phyloP scores from a whole-genome alignment of 257 asterid genomes.

The Solanum sparsipilum region DNA sequence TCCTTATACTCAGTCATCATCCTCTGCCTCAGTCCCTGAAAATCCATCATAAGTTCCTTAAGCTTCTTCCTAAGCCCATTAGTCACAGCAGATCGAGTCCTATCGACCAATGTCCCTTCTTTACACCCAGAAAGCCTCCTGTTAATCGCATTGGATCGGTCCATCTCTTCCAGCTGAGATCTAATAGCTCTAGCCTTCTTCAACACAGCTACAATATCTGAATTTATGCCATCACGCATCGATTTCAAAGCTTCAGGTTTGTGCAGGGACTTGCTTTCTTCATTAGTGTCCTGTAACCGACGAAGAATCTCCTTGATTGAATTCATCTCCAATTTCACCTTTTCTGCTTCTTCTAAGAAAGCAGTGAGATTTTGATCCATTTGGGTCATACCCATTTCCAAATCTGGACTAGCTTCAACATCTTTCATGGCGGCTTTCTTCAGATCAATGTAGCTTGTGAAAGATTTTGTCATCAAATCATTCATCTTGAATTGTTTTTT shows the following conservation, averaged over 20 bases:
- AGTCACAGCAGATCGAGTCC: slow-evolving; percentile 69
- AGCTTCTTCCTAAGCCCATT: slow-evolving; percentile 90
- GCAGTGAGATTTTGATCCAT: slow-evolving; percentile 52
- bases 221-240: slow-evolving; percentile 36
- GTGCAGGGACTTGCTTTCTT: slow-evolving; percentile 56
- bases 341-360: slow-evolving; percentile 76
- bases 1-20: slow-evolving; percentile 90
- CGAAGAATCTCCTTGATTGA: slow-evolving; percentile 47
- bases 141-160: slow-evolving; percentile 51
- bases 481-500: slow-evolving; percentile 38
- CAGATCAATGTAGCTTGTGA: slow-evolving; percentile 85
- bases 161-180: slow-evolving; percentile 72
- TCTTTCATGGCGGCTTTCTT: slow-evolving; percentile 86
- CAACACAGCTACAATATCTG: slow-evolving; percentile 43
- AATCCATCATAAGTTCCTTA: slow-evolving; percentile 93
- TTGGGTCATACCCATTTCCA: slow-evolving; percentile 54
- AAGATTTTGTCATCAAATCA: slow-evolving; percentile 86
- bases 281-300: slow-evolving; percentile 46
- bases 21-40: slow-evolving; percentile 77
- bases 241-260: slow-evolving; percentile 69
- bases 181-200: slow-evolving; percentile 56
- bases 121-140: slow-evolving; percentile 70
- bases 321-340: slow-evolving; percentile 57
- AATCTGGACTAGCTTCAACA: slow-evolving; percentile 34
- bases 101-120: slow-evolving; percentile 59